Base-by-base conservation (phyloP, 2,329 filamentous ascomycete genomes). In the Penicillium hesseltinei region DNA sequence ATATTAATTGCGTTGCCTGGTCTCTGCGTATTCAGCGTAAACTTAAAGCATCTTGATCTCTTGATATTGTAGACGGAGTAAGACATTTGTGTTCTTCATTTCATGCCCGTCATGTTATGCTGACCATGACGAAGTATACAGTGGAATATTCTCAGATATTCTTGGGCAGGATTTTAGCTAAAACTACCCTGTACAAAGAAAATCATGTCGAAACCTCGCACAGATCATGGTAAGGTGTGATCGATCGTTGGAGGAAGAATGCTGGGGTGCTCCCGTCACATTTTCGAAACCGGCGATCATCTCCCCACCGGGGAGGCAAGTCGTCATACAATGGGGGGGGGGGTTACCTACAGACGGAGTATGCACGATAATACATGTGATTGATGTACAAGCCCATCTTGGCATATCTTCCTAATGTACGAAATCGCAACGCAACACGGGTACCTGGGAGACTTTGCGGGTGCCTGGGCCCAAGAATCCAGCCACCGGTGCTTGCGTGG, bases 401-500 rank as follows among this genome's bases (percentile, higher is more conserved):
- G n/a, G 44, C 44, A 33, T 11, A 33, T 33, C 31, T 13, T 33
- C 11, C 31, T 33, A 13, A 33, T 5, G 31, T 33, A 33, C 10
- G 17, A 36, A 23, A 39, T 40, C 35, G 25, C 54, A 36, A 40
- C 6, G 8, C n/a, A 17, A 13, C 11, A 27, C 47, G 33, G 54
- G 62, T 56, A 48, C 52, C 56, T 46, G 55, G 54, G 33, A 17
- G 39, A 33, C 19, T 10, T 33, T 42, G 40, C 21, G 21, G 51
- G 59, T 60, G 25, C 57, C 59, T 60, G 47, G 42, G 51, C 7
- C 31, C 21, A 51, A 27, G 45, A 50, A 43, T 58, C 54, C 60
- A 63, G 63, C 63, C 64, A 64, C 62, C 44, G 21, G 40, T 36
- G 58, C 53, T 63, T 66, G 65, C 65, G 62, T 59, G 63, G 58